Conservation (phyloP, 2,329 filamentous ascomycete species). For the Colletotrichum endophyticum region DNA sequence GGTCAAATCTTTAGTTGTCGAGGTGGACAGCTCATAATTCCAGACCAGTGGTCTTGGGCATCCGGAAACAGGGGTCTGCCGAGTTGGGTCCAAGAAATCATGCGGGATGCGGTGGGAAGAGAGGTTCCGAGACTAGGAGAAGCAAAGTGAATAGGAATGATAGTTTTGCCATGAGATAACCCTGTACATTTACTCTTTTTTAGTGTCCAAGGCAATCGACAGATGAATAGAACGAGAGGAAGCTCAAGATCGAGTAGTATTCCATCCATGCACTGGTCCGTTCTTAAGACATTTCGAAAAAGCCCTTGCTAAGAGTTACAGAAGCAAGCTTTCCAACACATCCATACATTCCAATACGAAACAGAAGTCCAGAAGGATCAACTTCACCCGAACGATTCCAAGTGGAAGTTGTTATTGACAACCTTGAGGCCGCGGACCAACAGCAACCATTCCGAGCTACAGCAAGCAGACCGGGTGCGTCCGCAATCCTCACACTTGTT, state of each 20-base stretch:
- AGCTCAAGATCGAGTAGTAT: not conserved
- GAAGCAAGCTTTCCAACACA: not conserved
- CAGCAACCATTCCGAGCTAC: not conserved
- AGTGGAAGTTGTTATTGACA: not conserved
- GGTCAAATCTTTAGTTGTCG: constrained; percentile 52
- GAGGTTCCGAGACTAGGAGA: not conserved
- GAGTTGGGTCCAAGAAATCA: constrained; percentile 36
- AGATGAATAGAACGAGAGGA: not conserved
- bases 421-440: not conserved
- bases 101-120: constrained; percentile 33
- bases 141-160: not conserved
- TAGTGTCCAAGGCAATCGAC: not conserved
- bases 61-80: constrained; percentile 45
- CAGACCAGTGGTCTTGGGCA: constrained; percentile 28
- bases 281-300: not conserved
- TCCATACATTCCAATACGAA: not conserved
- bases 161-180: not conserved
- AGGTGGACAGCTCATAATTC: constrained; percentile 53
- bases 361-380: not conserved
- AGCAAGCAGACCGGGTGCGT: not conserved
- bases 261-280: not conserved
- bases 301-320: not conserved
- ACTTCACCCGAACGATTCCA: not conserved
- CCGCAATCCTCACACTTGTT: not conserved
- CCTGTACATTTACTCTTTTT: not conserved